These are phyloP conservation scores for Quercus robur DNA, from an alignment of 306 rosid genomes.

Conservation along the genomic window DNA sequence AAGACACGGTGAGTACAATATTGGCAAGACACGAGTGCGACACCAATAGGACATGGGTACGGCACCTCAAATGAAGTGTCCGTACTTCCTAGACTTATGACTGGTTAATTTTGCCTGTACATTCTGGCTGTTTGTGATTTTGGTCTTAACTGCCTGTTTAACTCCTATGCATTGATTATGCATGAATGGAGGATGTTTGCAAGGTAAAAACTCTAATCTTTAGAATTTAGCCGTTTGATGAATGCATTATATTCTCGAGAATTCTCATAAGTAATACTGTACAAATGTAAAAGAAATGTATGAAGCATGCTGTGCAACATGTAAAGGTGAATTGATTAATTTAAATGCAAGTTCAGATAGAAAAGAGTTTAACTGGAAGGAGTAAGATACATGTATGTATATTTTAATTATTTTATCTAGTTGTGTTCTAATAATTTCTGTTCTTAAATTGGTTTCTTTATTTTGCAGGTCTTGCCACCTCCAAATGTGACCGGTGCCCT, in stretches of 20 bases:
- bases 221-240: neutral
- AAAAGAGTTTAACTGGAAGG: too few relatives aligned
- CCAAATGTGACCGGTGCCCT: conserved; percentile 96
- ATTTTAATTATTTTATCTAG: too few relatives aligned
- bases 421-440: too few relatives aligned
- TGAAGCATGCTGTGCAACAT: neutral
- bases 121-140: neutral
- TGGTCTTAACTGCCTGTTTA: neutral
- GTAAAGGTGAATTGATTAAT: neutral
- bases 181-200: neutral
- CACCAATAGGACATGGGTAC: too few relatives aligned
- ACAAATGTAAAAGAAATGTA: neutral
- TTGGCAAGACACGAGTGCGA: too few relatives aligned
- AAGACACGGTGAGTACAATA: too few relatives aligned
- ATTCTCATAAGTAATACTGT: neutral
- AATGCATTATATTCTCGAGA: neutral
- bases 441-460: neutral
- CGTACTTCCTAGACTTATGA: too few relatives aligned
- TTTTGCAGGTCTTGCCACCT: conserved; percentile 86
- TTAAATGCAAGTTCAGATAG: neutral
- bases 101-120: neutral
- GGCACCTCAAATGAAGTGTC: too few relatives aligned
- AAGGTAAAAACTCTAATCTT: neutral
- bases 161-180: neutral
- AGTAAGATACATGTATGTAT: too few relatives aligned